Percentiles rank a stretch among this genome's conserved stretches.
phyloP scores from a whole-genome alignment of 2,329 filamentous ascomycete genomes.

The Alternaria atra region DNA sequence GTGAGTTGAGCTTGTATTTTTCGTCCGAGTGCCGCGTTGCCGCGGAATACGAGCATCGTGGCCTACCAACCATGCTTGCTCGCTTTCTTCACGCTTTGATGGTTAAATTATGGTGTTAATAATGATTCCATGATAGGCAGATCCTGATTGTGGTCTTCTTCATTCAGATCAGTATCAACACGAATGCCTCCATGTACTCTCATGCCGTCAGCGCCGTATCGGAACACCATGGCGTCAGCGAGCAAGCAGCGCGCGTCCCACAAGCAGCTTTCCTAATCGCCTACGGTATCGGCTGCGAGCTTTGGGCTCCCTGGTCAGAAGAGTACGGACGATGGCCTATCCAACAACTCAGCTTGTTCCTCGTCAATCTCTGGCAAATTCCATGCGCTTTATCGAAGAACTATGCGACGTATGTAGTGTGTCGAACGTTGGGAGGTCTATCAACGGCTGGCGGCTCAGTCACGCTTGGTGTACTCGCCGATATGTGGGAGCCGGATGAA shows the following conservation, averaged over 20 bases:
- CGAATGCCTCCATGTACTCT: conserved; percentile 63
- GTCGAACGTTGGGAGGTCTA: conserved; percentile 63
- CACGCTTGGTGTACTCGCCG: conserved; percentile 70
- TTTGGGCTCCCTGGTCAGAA: conserved; percentile 66
- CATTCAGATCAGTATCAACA: conserved; percentile 64
- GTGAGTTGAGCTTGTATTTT: conserved; percentile 15
- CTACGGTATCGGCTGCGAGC: conserved; percentile 59
- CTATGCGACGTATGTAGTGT: conserved; percentile 55
- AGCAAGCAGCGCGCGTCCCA: conserved; percentile 58
- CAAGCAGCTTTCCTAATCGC: conserved; percentile 61
- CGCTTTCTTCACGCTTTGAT: not conserved
- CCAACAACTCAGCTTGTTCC: conserved; percentile 60
- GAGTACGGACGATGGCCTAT: conserved; percentile 63
- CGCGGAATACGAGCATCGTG: not conserved
- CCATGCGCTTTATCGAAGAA: conserved; percentile 56
- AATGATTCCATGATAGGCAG: conserved; percentile 36
- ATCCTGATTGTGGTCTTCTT: conserved; percentile 62
- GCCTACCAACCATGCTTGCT: not conserved
- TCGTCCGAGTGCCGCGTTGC: conserved; percentile 37
- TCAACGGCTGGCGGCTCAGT: conserved; percentile 71
- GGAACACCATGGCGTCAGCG: conserved; percentile 57
- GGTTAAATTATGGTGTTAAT: not conserved
- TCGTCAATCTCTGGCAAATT: conserved; percentile 66
- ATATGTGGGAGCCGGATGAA: conserved; percentile 66
- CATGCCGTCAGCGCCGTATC: conserved; percentile 57